phyloP scores from a whole-genome alignment of 2,329 filamentous ascomycete species.

The Cladosporium sp. region DNA sequence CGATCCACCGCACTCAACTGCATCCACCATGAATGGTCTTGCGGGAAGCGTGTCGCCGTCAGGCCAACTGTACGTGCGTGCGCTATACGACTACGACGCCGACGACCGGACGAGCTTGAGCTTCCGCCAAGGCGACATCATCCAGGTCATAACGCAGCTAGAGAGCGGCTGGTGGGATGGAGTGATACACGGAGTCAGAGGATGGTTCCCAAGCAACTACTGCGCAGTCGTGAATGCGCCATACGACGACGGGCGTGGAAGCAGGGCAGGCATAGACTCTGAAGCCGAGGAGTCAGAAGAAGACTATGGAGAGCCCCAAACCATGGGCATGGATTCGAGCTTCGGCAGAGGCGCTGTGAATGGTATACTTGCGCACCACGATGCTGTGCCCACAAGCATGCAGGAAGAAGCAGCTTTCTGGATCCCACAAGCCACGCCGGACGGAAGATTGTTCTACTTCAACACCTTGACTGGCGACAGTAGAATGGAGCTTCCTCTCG shows the following conservation, averaged over 20 bases:
- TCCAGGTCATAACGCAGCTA: constrained; percentile 95
- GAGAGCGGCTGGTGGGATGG: constrained; percentile 99
- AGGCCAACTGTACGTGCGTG: constrained; percentile 77
- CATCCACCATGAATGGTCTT: constrained; percentile 47
- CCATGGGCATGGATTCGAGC: constrained; percentile 31
- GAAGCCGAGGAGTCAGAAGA: constrained; percentile 59
- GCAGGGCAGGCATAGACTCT: constrained; percentile 44
- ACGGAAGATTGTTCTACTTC: constrained; percentile 93
- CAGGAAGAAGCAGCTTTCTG: constrained; percentile 92
- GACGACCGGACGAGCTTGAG: constrained; percentile 95
- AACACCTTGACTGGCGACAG: constrained; percentile 96
- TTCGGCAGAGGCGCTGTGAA: constrained; percentile 49
- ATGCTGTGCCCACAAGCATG: constrained; percentile 59
- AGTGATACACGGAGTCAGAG: constrained; percentile 91
- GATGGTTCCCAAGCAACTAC: constrained; percentile 99
- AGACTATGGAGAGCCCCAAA: constrained; percentile 54
- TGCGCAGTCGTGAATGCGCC: constrained; percentile 78
- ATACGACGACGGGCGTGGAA: constrained; percentile 65
- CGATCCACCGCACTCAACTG: neutral
- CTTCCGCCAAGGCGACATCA: constrained; percentile 94
- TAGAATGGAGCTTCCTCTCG: constrained; percentile 88
- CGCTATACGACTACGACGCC: constrained; percentile 95
- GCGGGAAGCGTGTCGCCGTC: constrained; percentile 47
- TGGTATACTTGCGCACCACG: constrained; percentile 43
- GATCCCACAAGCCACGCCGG: constrained; percentile 94